These are phyloP conservation scores for Linnemannia schmuckeri DNA, from an alignment of 192 early-diverging fungal genomes.

Conservation along the genomic window DNA sequence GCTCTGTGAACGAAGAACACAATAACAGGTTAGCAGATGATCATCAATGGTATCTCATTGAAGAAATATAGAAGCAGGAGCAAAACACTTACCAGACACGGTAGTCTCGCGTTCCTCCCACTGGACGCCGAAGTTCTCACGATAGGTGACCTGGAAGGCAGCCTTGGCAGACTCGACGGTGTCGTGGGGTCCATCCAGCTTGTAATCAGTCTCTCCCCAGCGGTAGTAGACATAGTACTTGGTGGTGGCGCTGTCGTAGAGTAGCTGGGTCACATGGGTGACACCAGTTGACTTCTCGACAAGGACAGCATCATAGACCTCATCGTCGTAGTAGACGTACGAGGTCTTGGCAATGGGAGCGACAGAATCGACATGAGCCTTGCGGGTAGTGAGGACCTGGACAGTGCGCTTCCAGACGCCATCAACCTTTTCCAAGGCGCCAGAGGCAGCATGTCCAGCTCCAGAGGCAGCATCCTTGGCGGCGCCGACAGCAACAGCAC, in stretches of 20 bases:
- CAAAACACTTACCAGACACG: constrained; percentile 20
- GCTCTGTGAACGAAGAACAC: constrained; percentile 11
- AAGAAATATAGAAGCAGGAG: no score
- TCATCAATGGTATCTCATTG: no score
- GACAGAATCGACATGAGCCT: constrained; percentile 31
- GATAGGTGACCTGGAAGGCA: constrained; percentile 27
- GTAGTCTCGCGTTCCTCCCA: constrained; percentile 27
- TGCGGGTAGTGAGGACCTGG: constrained; percentile 36
- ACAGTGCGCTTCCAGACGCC: no score
- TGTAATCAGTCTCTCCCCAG: constrained; percentile 29
- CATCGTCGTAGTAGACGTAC: constrained; percentile 24
- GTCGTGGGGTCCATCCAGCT: constrained; percentile 36
- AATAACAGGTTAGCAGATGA: background rate
- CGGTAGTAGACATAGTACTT: constrained; percentile 33
- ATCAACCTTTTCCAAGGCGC: constrained; percentile 22
- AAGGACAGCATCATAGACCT: constrained; percentile 21
- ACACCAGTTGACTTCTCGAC: constrained; percentile 23
- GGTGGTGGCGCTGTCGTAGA: constrained; percentile 20
- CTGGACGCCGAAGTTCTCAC: constrained; percentile 26
- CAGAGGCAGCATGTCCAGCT: background rate
- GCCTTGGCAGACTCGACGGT: constrained; percentile 41
- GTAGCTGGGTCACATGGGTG: constrained; percentile 24
- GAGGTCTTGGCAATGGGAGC: constrained; percentile 23
- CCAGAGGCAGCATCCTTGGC: background rate
- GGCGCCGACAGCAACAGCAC: background rate